These are phyloP conservation scores for Phyllosticta citriasiana DNA, from an alignment of 2,329 filamentous ascomycete species.

Conservation along the genomic window DNA sequence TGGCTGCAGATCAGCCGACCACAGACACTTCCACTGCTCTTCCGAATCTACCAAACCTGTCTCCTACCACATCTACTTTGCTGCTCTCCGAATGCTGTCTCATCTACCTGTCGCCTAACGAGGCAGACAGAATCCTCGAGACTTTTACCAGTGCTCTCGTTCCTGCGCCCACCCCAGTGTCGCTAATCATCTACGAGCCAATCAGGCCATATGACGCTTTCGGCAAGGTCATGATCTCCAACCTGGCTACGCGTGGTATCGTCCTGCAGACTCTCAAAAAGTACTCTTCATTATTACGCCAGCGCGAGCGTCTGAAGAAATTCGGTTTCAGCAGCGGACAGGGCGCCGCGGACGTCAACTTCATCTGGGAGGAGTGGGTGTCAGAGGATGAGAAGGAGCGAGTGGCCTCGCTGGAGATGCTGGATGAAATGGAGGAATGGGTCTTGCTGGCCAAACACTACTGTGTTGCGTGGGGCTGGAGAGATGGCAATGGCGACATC, in stretches of 20 bases:
- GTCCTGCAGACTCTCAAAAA: conserved; percentile 69
- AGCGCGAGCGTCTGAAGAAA: conserved; percentile 54
- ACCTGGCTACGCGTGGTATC: conserved; percentile 73
- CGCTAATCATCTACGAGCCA: conserved; percentile 78
- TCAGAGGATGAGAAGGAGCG: conserved; percentile 60
- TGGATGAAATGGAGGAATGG: conserved; percentile 97
- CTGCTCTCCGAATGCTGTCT: conserved; percentile 93
- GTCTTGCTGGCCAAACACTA: conserved; percentile 80
- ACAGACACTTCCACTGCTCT: conserved; percentile 15
- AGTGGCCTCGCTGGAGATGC: conserved; percentile 63
- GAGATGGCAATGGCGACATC: conserved; percentile 32
- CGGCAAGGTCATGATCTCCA: conserved; percentile 83
- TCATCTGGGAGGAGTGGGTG: conserved; percentile 74
- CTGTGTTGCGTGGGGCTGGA: conserved; percentile 80
- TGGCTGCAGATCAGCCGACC: conserved; percentile 28
- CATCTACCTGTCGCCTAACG: conserved; percentile 65
- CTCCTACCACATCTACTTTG: conserved; percentile 59
- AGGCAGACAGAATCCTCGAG: conserved; percentile 53
- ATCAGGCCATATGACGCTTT: conserved; percentile 77
- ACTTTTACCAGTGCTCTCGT: conserved; percentile 25
- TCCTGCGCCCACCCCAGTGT: conserved; percentile 40
- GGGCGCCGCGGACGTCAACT: conserved; percentile 50
- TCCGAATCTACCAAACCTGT: conserved; percentile 34
- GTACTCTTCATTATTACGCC: conserved; percentile 59
- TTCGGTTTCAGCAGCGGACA: conserved; percentile 55